Percentiles rank a stretch among this genome's conserved stretches.
Conservation (phyloP, 1,284 basidiomycete species). For the Athelia sp. region DNA sequence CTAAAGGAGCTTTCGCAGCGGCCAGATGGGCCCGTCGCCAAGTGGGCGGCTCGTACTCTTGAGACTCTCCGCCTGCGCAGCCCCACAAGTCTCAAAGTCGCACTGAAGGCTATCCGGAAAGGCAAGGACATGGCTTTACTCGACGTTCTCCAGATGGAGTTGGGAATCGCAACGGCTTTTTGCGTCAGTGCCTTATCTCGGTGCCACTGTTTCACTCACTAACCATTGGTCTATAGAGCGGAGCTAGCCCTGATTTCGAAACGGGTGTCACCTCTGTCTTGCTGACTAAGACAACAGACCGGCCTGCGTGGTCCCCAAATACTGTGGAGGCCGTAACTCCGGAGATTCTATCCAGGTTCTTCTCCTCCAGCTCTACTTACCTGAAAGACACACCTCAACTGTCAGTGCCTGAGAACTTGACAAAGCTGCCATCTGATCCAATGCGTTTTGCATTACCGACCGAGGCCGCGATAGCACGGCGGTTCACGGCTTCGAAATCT, state of each 20-base stretch:
- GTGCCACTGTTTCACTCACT: constrained; percentile 1
- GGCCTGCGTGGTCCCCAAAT: constrained; percentile 66
- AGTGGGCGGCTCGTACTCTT: constrained; percentile 76
- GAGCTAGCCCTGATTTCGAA: constrained; percentile 76
- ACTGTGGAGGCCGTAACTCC: constrained; percentile 53
- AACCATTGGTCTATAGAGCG: constrained; percentile 41
- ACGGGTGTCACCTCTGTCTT: constrained; percentile 78
- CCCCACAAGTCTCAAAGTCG: constrained; percentile 87
- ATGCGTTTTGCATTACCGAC: constrained; percentile 62
- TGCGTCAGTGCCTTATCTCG: constrained; percentile 50
- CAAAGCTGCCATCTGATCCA: constrained; percentile 28
- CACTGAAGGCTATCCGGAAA: constrained; percentile 71
- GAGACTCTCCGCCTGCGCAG: constrained; percentile 65
- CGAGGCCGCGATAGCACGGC: constrained; percentile 51
- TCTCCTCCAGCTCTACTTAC: constrained; percentile 46
- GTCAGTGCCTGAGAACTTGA: constrained; percentile 34
- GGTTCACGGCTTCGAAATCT: not conserved
- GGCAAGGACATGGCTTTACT: constrained; percentile 62
- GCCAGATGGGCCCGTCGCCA: constrained; percentile 42
- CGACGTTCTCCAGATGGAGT: constrained; percentile 76
- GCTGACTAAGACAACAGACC: constrained; percentile 44
- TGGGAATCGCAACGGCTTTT: constrained; percentile 74
- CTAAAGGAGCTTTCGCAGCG: constrained; percentile 44
- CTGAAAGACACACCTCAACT: constrained; percentile 43
- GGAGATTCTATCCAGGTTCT: constrained; percentile 56